These are phyloP conservation scores for Penicillium cinerascens DNA, from an alignment of 495 filamentous ascomycete genomes.

Conservation along the genomic window DNA sequence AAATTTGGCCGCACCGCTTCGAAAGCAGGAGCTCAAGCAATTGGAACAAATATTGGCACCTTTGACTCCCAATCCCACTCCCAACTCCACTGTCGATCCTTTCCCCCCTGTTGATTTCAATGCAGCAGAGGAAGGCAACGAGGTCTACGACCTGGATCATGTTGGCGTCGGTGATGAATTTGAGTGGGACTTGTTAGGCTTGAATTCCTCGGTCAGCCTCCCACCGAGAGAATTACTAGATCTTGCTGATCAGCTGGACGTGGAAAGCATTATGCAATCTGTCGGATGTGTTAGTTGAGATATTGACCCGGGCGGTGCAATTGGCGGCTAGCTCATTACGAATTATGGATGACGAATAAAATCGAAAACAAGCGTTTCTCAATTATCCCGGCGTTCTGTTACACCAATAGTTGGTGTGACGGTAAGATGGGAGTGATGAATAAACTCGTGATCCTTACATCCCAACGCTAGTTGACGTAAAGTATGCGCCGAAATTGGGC, in stretches of 20 bases:
- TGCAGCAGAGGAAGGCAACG: conserved; percentile 8
- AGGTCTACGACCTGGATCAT: conserved; percentile 18
- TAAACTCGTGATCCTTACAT: background rate
- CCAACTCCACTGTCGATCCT: background rate
- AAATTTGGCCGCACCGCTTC: conserved; percentile 24
- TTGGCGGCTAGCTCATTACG: background rate
- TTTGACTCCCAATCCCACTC: conserved; percentile 18
- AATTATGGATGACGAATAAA: background rate
- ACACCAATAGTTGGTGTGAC: no score
- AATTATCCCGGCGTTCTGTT: background rate
- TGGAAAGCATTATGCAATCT: conserved; percentile 30
- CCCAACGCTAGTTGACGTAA: no score
- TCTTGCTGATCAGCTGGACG: conserved; percentile 30
- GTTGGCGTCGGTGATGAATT: conserved; percentile 22
- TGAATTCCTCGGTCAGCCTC: conserved; percentile 26
- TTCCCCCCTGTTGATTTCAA: background rate
- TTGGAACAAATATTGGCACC: conserved; percentile 28
- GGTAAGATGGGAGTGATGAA: background rate
- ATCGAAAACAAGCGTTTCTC: background rate
- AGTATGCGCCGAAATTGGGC: background rate
- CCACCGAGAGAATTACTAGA: conserved; percentile 26
- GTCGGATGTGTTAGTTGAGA: conserved; percentile 12
- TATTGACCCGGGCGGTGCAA: background rate
- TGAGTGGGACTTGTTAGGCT: conserved; percentile 28
- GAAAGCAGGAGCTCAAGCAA: conserved; percentile 22